Conservation (phyloP, 768 basidiomycete species). For the Amanita rubescens region DNA sequence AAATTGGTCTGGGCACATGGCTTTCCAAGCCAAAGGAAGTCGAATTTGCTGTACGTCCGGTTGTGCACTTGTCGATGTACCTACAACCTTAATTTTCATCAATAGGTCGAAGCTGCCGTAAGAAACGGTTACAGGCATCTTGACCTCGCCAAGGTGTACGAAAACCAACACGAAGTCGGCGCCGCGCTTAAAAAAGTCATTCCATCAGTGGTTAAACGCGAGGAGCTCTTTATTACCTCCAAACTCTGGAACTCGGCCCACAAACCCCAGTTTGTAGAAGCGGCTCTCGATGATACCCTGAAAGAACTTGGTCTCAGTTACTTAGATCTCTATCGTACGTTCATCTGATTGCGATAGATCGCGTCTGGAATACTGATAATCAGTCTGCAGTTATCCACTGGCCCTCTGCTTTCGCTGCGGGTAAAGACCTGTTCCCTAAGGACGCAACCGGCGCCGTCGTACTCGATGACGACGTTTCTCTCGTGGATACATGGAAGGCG, state of each 20-base stretch:
- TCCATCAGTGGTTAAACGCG: conserved; percentile 67
- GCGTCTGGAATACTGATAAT: neutral
- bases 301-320: conserved; percentile 68
- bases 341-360: neutral
- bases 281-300: conserved; percentile 74
- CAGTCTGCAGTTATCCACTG: conserved; percentile 67
- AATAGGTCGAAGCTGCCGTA: conserved; percentile 71
- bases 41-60: conserved; percentile 54
- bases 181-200: conserved; percentile 71
- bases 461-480: conserved; percentile 48
- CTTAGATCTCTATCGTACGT: conserved; percentile 68
- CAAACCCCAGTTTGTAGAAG: conserved; percentile 57
- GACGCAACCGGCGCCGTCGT: conserved; percentile 36
- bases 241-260: conserved; percentile 82
- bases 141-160: conserved; percentile 75
- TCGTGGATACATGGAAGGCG: conserved; percentile 84
- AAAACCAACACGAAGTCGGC: conserved; percentile 75
- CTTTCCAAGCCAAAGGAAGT: conserved; percentile 70
- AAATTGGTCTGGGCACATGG: conserved; percentile 84
- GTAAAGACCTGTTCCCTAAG: conserved; percentile 35
- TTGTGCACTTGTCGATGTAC: neutral
- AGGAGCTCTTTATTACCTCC: conserved; percentile 75
- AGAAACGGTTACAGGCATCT: conserved; percentile 77
- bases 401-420: conserved; percentile 64
- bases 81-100: neutral